Base-by-base conservation (phyloP, 1,284 basidiomycete species). In the Neonothopanus nambi region DNA sequence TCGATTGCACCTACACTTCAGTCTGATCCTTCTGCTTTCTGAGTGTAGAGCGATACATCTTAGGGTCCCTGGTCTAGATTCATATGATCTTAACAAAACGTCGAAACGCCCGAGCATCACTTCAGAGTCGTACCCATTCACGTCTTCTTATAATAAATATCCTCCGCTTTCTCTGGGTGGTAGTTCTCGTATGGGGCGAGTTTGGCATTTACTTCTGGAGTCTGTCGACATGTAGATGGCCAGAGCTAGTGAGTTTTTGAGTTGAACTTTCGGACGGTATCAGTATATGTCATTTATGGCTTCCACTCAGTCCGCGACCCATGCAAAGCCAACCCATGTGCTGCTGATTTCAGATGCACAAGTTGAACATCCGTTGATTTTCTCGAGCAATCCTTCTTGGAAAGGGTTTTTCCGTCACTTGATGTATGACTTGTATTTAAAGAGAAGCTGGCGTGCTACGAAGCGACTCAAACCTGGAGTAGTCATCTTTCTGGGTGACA, bases 401-500 rank as follows among this genome's bases (percentile, higher is more conserved):
- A 60, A 75, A 60, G 73, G 69, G 59, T 62, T 62, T 21, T 51
- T 85, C 40, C 74, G 77, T 35, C 80, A 82, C 57, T 71, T 77
- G 55, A 67, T 86, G 48, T 81, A 84, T 58, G 84, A 92, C 62
- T 68, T 86, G 46, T 87, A 87, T 60, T 73, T 93, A 63, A 81
- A 82, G 52, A 89, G 89, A 68, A 85, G 77, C 61, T 95, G 92
- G 92, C 78, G 77, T 56, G 78, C 81, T 18, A 81, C 85, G 0
- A 77, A 73, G 12, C 67, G 75, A 21, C 73, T 89, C 24, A 77
- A 73, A 20, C 89, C 92, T 1, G 77, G 94, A 63, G 78, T 76
- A 12, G 82, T 94, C 7, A 76, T 95, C 8, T 90, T 95, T 57
- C 73, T 94, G 18, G 93, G 93, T 21, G 87, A 91, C 68, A 84